These are phyloP conservation scores for Nakaseomyces nivariensis DNA, from an alignment of 1,139 yeast genomes.

Conservation along the genomic window DNA sequence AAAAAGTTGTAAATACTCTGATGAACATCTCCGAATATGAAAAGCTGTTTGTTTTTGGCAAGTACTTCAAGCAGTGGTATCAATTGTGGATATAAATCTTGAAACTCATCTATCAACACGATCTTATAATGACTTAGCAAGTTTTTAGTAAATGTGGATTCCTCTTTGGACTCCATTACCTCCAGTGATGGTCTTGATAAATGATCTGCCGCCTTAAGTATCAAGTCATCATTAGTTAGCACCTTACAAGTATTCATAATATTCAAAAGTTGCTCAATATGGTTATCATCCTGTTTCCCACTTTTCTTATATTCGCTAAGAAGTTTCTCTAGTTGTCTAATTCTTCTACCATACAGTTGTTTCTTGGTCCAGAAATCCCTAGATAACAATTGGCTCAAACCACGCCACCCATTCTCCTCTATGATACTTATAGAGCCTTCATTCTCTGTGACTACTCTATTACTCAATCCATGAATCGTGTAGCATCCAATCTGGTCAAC, in stretches of 20 bases:
- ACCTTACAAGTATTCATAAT: constrained; percentile 31
- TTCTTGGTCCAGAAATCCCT: constrained; percentile 14
- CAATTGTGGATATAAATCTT: constrained; percentile 53
- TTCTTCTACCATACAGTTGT: constrained; percentile 18
- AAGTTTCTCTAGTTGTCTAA: constrained; percentile 31
- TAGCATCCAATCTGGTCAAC: constrained; percentile 35
- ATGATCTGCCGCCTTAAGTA: constrained; percentile 25
- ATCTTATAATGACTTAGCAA: constrained; percentile 26
- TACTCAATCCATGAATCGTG: constrained; percentile 60
- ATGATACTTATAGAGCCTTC: constrained; percentile 33
- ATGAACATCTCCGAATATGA: constrained; percentile 64
- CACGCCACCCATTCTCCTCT: constrained; percentile 45
- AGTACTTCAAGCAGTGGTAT: constrained; percentile 38
- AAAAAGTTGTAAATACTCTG: constrained; percentile 63
- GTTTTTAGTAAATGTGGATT: constrained; percentile 11
- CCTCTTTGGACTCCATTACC: background rate
- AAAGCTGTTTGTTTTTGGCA: constrained; percentile 38
- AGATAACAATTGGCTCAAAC: constrained; percentile 28
- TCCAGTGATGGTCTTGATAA: constrained; percentile 8
- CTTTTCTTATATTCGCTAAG: constrained; percentile 29
- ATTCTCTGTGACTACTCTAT: constrained; percentile 37
- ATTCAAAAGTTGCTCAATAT: constrained; percentile 19
- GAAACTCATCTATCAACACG: constrained; percentile 65
- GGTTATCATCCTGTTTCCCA: constrained; percentile 4
- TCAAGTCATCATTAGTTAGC: constrained; percentile 37